Evolutionary conservation across 1,284 basidiomycete genomes (phyloP), one percentile per base, ranked within the genome.

Genomic region (Naganishia albida): DNA sequence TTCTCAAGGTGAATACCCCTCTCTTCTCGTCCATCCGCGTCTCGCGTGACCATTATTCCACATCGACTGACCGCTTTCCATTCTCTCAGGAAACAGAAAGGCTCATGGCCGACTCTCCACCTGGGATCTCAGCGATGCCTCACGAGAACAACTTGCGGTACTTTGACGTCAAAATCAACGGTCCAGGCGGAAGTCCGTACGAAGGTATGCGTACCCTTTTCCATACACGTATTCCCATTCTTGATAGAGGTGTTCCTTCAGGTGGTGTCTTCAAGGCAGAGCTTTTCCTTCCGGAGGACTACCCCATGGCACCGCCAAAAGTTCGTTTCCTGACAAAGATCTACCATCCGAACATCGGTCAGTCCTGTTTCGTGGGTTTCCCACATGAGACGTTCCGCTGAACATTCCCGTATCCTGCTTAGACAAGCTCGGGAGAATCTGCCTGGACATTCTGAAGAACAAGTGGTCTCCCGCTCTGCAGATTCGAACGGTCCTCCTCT

Each of bases 321-420:
- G 96, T 99, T 65, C 86, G 96, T 70, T 99, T 99, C 83, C 82
- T 98, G 72, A 98, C 95, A 68, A 96, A 96, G 88, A 96, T 99
- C 83, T 99, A 99, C 83, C 96, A 99, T 81, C 96, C 96, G 42
- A 99, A 99, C 81, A 99, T 99, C 80, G 94, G 93, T 95, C 75
- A 74, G 80, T 74, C 18, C 15, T 7, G 34, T 13, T 10, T 20
- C 20, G n/a, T 28, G 18, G 4, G 16, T 39, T 20, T 6, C 23
- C 51, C 16, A 39, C 15, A 26, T 16, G 18, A 16, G 44, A 38
- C 16, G 23, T 57, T 43, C n/a, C 23, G n/a, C 57, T 43, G 12
- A 39, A 48, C 34, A n/a, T n/a, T 26, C 12, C 13, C 23, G 39
- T 39, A 42, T 25, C 12, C 51, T 60, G 39, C 23, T 48, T 73